Evolutionary conservation across 2,329 filamentous ascomycete genomes (phyloP).

Genomic region (Penicillium aurantiogriseum): DNA sequence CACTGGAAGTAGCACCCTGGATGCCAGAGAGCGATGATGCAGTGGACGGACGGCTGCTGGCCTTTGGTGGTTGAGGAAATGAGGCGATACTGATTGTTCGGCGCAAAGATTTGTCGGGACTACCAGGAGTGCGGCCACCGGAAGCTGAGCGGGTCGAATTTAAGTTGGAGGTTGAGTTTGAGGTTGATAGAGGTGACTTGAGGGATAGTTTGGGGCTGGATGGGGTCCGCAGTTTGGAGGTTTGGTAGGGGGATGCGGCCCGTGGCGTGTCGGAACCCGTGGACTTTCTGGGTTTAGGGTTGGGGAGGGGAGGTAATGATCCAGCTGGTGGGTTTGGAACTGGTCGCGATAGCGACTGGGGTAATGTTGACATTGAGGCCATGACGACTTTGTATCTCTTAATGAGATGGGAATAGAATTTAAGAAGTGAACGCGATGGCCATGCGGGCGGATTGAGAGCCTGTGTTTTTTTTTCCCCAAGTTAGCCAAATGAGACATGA

Average conservation of each 20-base stretch:
- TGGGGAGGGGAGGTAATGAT: conserved; percentile 71
- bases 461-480: background rate
- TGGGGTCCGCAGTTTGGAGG: conserved; percentile 60
- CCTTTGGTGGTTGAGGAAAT: conserved; percentile 84
- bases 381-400: conserved; percentile 13
- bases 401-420: background rate
- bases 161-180: conserved; percentile 53
- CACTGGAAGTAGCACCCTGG: conserved; percentile 32
- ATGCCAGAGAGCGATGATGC: conserved; percentile 45
- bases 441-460: conserved; percentile 14
- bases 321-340: conserved; percentile 66
- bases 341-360: conserved; percentile 62
- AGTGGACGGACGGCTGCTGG: conserved; percentile 63
- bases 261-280: conserved; percentile 50
- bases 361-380: conserved; percentile 57
- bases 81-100: conserved; percentile 92
- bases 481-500: conserved; percentile 3
- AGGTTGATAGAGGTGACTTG: conserved; percentile 48
- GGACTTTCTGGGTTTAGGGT: conserved; percentile 69
- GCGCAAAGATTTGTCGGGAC: conserved; percentile 67
- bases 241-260: conserved; percentile 43
- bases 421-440: conserved; percentile 8
- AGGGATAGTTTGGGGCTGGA: conserved; percentile 53
- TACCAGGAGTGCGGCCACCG: conserved; percentile 52
- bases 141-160: conserved; percentile 58